Base-by-base conservation (phyloP, 441 rosid species). In the Populus hybrid region DNA sequence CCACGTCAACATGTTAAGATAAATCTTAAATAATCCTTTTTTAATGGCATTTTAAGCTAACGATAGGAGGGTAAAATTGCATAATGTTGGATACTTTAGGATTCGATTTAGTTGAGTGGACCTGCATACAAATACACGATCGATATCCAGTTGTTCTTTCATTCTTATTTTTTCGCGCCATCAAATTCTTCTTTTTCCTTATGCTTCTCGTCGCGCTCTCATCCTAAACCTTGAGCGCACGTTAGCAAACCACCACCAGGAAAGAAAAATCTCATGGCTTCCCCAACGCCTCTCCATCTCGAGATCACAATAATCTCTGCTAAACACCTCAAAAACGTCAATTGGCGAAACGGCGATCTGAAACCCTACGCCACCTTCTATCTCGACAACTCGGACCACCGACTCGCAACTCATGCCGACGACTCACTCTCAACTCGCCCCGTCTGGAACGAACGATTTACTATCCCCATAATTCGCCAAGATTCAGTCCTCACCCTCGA, bases 251-350 rank as follows among this genome's bases (percentile, higher is more conserved):
- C 23, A 70, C 70, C 40, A 69, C 86, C 80, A 57, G 66, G 63
- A 69, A 10, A 10, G 8, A 26, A 23, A 24, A 23, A 10, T 30
- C 69, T 66, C 82, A 84, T 86, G 81, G 84, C 88, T 6, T 81
- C 75, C 0, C 80, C 83, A 18, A 82, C 75, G 77, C 82, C 82
- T 30, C 67, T 72, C 79, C 89, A 89, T 77, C 84, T 88, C 1
- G 89, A 88, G 67, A 81, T 90, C 24, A 88, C 87, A 8, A 34
- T 90, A 71, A 57, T 87, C 69, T 85, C 91, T 18, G 97, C 97
- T 38, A 88, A 81, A 64, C 87, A 90, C 67, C 84, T 89, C 77
- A 92, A 92, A 73, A 92, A 92, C 88, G 94, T 92, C 70, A 92
- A 90, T 72, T 90, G 97, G 97, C 91, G 93, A 32, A 64, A 87